A percentile compares a stretch with the other conserved stretches of the same genome.
Evolutionary conservation across 768 basidiomycete genomes (phyloP).

Genomic region (Russula earlei): DNA sequence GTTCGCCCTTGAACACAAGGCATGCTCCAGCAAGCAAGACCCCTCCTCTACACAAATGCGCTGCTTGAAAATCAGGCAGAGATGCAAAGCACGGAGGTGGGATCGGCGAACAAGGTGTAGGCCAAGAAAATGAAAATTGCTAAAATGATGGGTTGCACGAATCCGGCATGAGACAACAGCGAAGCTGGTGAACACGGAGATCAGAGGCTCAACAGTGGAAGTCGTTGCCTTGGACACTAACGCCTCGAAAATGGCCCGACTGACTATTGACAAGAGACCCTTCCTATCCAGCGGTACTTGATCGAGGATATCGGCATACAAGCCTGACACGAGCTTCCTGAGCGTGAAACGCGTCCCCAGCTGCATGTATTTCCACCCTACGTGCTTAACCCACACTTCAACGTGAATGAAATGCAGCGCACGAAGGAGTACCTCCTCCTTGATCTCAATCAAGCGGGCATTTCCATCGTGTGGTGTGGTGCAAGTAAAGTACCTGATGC

Average conservation of each 20-base stretch:
- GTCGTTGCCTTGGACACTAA: conserved; percentile 68
- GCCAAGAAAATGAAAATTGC: conserved; percentile 60
- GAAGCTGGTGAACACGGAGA: conserved; percentile 58
- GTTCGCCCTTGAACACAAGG: conserved; percentile 53
- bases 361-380: conserved; percentile 78
- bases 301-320: conserved; percentile 60
- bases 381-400: conserved; percentile 82
- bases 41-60: conserved; percentile 23
- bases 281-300: conserved; percentile 49
- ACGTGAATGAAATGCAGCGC: conserved; percentile 72
- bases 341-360: conserved; percentile 82
- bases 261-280: conserved; percentile 50
- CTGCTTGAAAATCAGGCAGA: conserved; percentile 59
- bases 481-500: conserved; percentile 45
- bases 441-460: conserved; percentile 55
- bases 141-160: conserved; percentile 51
- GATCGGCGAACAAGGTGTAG: conserved; percentile 62
- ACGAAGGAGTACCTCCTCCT: conserved; percentile 75
- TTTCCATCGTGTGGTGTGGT: conserved; percentile 47
- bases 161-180: conserved; percentile 49
- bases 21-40: conserved; percentile 63
- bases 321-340: conserved; percentile 49
- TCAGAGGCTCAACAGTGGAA: conserved; percentile 72
- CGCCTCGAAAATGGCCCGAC: conserved; percentile 56
- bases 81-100: conserved; percentile 49